phyloP scores from a whole-genome alignment of 2,329 filamentous ascomycete species.

The Alternaria tenuissima region DNA sequence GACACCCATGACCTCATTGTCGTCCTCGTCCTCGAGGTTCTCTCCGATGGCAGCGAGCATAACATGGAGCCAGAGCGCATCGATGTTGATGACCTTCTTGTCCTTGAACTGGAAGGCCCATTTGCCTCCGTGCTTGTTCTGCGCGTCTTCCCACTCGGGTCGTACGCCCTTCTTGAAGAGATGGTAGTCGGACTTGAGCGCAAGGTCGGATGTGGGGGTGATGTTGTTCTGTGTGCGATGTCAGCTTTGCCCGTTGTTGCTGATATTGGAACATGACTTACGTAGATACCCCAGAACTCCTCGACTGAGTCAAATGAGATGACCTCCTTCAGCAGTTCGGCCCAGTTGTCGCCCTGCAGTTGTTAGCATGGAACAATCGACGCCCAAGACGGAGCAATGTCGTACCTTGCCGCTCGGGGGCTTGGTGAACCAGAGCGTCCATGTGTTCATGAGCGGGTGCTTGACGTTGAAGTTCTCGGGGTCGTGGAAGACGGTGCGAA shows the following conservation, averaged over 20 bases:
- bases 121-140: constrained; percentile 99
- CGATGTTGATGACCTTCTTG: constrained; percentile 89
- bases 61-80: constrained; percentile 94
- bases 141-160: constrained; percentile 96
- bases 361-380: constrained; percentile 21
- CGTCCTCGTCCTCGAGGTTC: constrained; percentile 92
- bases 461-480: constrained; percentile 99
- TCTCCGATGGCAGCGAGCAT: constrained; percentile 97
- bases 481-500: constrained; percentile 96
- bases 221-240: constrained; percentile 86
- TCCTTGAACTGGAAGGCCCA: constrained; percentile 99
- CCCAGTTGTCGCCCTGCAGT: constrained; percentile 92
- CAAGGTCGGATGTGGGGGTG: constrained; percentile 91
- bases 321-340: constrained; percentile 95
- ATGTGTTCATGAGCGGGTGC: constrained; percentile 95
- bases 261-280: constrained; percentile 61
- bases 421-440: constrained; percentile 99
- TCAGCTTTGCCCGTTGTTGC: constrained; percentile 20
- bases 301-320: constrained; percentile 99
- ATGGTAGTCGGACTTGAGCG: constrained; percentile 98
- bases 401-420: constrained; percentile 91
- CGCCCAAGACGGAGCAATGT: neutral
- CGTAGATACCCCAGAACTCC: constrained; percentile 99
- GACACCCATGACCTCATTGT: constrained; percentile 98
- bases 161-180: constrained; percentile 98